Evolutionary conservation across 169 alveolate species (phyloP), one percentile per base, ranked within the genome.

Genomic region (Neospora caninum): DNA sequence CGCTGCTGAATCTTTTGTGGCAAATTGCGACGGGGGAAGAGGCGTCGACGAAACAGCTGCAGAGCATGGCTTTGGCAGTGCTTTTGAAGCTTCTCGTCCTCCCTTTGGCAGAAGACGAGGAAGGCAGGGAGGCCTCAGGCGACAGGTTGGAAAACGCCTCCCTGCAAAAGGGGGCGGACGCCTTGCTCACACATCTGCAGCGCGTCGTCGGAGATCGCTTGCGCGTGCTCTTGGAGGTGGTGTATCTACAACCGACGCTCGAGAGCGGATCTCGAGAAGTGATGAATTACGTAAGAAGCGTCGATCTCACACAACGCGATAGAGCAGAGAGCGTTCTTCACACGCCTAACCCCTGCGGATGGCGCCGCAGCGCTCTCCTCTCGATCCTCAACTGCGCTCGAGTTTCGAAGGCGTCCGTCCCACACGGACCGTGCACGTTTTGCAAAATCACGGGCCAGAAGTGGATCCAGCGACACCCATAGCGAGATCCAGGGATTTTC

Each of bases 21-120:
- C 42, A 39, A 49, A 43, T 91, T 36, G 94, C 78, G 45, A 91
- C 94, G n/a, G 94, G 88, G 18, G 54, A 86, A 29, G 94, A 91
- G 78, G 91, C 94, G 49, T 87, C 94, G 43, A 91, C 94, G 42
- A 91, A 91, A 80, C 34, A 78, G 89, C 91, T 91, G 88, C 94
- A 91, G 64, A 45, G 80, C 29, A 70, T 80, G 58, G 80, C 91
- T 34, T 67, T 91, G 31, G 88, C 58, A 0, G 89, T 92, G 29
- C 92, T 92, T 53, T 43, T 92, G 92, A 92, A 92, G 78, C 64
- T 92, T 83, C 92, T 80, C 84, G 86, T 80, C 45, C 92, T 92
- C 18, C 86, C 91, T 7, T 43, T 80, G 42, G 92, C 54, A 25
- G 87, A 88, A 84, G 49, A 67, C n/a, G 80, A 86, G 73, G 49